These are phyloP conservation scores for Geum urbanum DNA, from an alignment of 306 rosid species.

Conservation along the genomic window DNA sequence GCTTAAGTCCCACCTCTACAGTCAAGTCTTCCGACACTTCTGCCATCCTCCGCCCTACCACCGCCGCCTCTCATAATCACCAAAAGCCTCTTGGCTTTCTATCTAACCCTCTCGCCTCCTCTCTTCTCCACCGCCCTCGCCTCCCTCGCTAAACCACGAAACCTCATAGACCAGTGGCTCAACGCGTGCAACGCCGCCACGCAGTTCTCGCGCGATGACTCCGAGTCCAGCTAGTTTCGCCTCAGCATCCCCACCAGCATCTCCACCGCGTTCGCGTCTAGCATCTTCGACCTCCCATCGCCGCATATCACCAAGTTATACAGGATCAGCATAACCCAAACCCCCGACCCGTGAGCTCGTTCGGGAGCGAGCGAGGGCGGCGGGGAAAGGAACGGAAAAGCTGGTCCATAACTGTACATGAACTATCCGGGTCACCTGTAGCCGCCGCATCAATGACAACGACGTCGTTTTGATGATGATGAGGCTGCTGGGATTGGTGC, in stretches of 20 bases:
- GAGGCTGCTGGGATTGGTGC: background rate
- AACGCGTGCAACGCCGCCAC: constrained; percentile 70
- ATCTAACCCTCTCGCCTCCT: constrained; percentile 77
- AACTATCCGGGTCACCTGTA: constrained; percentile 48
- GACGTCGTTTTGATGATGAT: constrained; percentile 6
- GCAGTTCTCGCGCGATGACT: constrained; percentile 73
- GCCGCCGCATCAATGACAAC: constrained; percentile 33
- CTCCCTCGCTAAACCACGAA: constrained; percentile 75
- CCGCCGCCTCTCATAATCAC: constrained; percentile 57
- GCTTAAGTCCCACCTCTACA: too few relatives aligned
- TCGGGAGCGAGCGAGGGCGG: constrained; percentile 52
- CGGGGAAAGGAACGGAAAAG: constrained; percentile 44
- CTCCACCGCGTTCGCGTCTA: constrained; percentile 74
- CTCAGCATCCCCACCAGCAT: constrained; percentile 53
- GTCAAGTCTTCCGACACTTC: too few relatives aligned
- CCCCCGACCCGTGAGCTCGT: constrained; percentile 36
- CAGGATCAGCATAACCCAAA: constrained; percentile 56
- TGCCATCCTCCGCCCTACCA: constrained; percentile 30
- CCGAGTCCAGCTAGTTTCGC: constrained; percentile 50
- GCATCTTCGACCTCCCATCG: constrained; percentile 79
- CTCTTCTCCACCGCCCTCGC: constrained; percentile 70
- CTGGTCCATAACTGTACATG: constrained; percentile 49
- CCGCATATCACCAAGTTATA: constrained; percentile 58
- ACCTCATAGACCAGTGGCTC: constrained; percentile 81
- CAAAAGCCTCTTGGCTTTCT: constrained; percentile 70